Percentiles rank a stretch among this genome's conserved stretches.
These are phyloP conservation scores for Fonsecaea monophora DNA, from an alignment of 2,329 filamentous ascomycete species.

Conservation along the genomic window DNA sequence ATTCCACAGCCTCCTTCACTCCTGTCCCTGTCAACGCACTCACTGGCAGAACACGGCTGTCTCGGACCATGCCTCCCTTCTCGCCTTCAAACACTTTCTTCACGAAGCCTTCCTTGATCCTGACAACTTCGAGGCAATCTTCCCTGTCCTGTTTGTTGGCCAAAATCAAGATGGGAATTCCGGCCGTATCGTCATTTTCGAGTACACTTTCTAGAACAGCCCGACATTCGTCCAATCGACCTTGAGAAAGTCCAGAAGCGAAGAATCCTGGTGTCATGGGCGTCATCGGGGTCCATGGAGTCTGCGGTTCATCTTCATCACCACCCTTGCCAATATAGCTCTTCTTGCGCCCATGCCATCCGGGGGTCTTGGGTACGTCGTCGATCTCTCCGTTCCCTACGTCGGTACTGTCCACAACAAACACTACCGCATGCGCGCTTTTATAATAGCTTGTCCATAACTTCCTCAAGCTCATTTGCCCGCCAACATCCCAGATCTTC, in stretches of 20 bases:
- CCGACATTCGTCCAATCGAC: conserved; percentile 84
- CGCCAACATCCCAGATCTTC: conserved; percentile 98
- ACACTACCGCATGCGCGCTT: conserved; percentile 94
- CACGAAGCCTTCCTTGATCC: conserved; percentile 95
- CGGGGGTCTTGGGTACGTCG: conserved; percentile 40
- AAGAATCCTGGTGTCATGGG: conserved; percentile 45
- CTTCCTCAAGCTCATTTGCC: conserved; percentile 84
- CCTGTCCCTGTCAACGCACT: conserved; percentile 83
- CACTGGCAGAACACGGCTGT: conserved; percentile 88
- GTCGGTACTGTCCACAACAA: conserved; percentile 95
- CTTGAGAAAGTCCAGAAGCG: conserved; percentile 42
- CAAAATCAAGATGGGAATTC: conserved; percentile 87
- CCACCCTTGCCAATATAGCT: conserved; percentile 38
- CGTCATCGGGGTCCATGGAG: conserved; percentile 47
- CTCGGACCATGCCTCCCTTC: conserved; percentile 82
- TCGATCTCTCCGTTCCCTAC: conserved; percentile 75
- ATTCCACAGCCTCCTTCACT: conserved; percentile 94
- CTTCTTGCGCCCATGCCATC: conserved; percentile 40
- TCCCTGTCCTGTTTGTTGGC: conserved; percentile 98
- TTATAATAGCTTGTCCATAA: conserved; percentile 97
- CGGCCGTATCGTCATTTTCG: conserved; percentile 83
- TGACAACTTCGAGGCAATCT: conserved; percentile 95
- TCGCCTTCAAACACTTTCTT: conserved; percentile 95
- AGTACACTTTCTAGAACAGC: conserved; percentile 89
- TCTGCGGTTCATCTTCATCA: conserved; percentile 43